phyloP scores from a whole-genome alignment of 495 filamentous ascomycete genomes.

The Podospora pseudopauciseta region DNA sequence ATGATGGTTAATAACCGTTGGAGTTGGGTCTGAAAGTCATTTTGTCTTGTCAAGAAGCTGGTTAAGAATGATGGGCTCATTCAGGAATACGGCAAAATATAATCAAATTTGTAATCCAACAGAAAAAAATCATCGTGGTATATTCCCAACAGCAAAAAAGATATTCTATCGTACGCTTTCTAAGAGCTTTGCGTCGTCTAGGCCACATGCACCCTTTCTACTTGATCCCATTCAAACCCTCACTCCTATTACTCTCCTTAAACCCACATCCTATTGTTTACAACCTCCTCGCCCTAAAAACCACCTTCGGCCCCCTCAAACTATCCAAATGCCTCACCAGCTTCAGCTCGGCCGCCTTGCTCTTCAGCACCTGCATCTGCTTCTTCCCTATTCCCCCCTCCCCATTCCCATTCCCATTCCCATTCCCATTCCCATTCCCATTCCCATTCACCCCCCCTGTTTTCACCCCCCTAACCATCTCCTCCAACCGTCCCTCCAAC shows the following conservation, averaged over 20 bases:
- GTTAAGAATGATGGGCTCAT: no score
- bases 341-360: constrained; percentile 75
- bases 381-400: constrained; percentile 61
- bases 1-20: no score
- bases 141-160: constrained; percentile 56
- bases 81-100: not conserved
- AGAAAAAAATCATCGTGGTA: constrained; percentile 34
- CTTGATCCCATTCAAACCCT: constrained; percentile 28
- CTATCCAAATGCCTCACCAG: constrained; percentile 67
- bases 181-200: no score
- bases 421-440: constrained; percentile 28
- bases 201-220: constrained; percentile 42
- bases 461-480: constrained; percentile 29
- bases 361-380: constrained; percentile 60
- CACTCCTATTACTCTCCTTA: no score
- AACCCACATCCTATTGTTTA: constrained; percentile 6
- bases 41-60: no score
- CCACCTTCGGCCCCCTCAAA: constrained; percentile 58
- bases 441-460: constrained; percentile 22
- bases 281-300: constrained; percentile 55
- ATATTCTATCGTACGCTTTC: constrained; percentile 47
- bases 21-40: no score
- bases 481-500: constrained; percentile 44
- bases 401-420: constrained; percentile 31
- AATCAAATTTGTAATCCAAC: not conserved